These are phyloP conservation scores for Priceomyces castillae DNA, from an alignment of 805 yeast genomes.

Conservation along the genomic window DNA sequence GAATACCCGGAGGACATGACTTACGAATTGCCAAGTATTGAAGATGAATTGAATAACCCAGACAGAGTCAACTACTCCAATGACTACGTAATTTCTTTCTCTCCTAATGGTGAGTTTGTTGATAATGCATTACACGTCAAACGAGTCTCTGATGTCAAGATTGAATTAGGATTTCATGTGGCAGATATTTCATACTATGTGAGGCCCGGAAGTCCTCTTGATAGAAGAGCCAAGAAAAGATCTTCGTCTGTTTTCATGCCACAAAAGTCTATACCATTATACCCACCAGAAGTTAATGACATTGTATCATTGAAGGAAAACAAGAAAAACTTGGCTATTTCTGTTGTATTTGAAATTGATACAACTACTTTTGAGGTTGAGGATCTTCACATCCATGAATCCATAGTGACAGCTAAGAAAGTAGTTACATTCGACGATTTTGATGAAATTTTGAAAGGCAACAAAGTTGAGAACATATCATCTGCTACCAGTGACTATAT, in stretches of 20 bases:
- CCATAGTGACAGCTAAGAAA: constrained; percentile 63
- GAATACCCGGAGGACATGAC: constrained; percentile 58
- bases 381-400: constrained; percentile 73
- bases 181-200: constrained; percentile 74
- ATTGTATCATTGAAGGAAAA: constrained; percentile 60
- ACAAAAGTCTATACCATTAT: constrained; percentile 64
- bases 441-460: constrained; percentile 46
- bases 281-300: constrained; percentile 64
- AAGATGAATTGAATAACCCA: constrained; percentile 31
- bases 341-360: constrained; percentile 80
- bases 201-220: constrained; percentile 71
- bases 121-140: constrained; percentile 87
- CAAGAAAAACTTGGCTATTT: constrained; percentile 61
- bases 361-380: constrained; percentile 67
- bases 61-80: constrained; percentile 51
- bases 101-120: constrained; percentile 54
- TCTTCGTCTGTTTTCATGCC: constrained; percentile 87
- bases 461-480: constrained; percentile 27
- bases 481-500: constrained; percentile 65
- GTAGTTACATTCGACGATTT: constrained; percentile 53
- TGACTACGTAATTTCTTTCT: constrained; percentile 64
- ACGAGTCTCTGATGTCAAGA: constrained; percentile 52
- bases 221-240: constrained; percentile 86
- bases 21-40: constrained; percentile 41
- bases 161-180: constrained; percentile 83